Evolutionary conservation across 2,329 filamentous ascomycete genomes (phyloP), one percentile per base, ranked within the genome.

Genomic region (Annulohypoxylon truncatum): DNA sequence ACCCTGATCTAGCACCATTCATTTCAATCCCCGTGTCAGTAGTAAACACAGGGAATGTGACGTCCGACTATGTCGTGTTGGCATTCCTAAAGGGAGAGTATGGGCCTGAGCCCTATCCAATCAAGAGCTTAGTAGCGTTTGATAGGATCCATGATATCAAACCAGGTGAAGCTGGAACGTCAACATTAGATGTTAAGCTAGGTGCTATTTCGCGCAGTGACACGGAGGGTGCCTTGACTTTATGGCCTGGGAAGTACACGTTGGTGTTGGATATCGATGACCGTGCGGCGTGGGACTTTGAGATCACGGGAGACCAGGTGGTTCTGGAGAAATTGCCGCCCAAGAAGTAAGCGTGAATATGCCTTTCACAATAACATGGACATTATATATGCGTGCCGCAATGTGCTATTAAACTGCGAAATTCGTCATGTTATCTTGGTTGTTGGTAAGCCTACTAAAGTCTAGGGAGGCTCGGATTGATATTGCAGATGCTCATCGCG

Each of bases 191-290:
- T 4, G 67, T 86, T 24, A 84, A 79, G 2, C 75, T 88, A 1
- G 85, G 82, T 0, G 81, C 78, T 22, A 71, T 89, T 35, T 82
- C 83, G 1, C 77, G 86, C 1, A 81, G 82, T 0, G 83, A 87
- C 61, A 79, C 82, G 40, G 76, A 75, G 2, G 87, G 86, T 0
- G 82, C 84, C 64, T 79, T 77, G 50, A 81, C 86, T 12, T 71
- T 88, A 8, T 87, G 85, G 73, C 85, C 85, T 0, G 86, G 85
- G 0, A 79, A 79, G 15, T 89, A 88, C 67, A 78, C 74, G 6
- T 47, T 87, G 9, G 69, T 79, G 51, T 55, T 87, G 7, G 85
- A 87, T 71, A 75, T 79, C 59, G 79, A 81, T 52, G 78, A 79
- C 1, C 71, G 79, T 50, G 77, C 79, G 0, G 75, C 67, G 33